Conservation (phyloP, 176 grass and related monocot genomes). For the Oryza australiensis region DNA sequence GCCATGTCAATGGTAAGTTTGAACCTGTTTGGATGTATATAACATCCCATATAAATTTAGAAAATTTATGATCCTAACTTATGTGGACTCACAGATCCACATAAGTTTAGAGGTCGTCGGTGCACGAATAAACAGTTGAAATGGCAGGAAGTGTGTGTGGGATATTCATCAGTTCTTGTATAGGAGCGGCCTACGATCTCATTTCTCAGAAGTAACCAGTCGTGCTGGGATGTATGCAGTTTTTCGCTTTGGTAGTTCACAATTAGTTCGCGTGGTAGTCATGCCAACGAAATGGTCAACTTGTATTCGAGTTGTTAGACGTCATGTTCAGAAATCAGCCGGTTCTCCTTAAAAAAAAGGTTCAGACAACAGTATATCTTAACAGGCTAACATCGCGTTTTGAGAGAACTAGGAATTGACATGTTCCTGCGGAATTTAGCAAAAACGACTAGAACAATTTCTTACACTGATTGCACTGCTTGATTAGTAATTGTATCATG, state of each 20-base stretch:
- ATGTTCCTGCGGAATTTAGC: neutral
- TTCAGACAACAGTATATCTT: constrained; percentile 14
- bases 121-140: neutral
- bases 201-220: neutral
- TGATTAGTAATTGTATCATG: neutral
- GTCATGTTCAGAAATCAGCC: constrained; percentile 27
- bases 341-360: neutral
- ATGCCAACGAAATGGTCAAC: constrained; percentile 36
- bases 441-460: constrained; percentile 12
- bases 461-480: neutral
- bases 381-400: neutral
- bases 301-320: constrained; percentile 16
- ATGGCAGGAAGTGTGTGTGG: neutral
- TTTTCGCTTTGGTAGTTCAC: constrained; percentile 22
- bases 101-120: no score
- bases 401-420: neutral
- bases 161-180: neutral
- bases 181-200: neutral
- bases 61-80: no score
- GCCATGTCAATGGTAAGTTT: no score
- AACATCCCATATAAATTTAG: no score
- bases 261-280: neutral
- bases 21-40: no score
- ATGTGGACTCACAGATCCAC: no score
- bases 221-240: neutral